These are phyloP conservation scores for Globisporangium nunn DNA, from an alignment of 352 stramenopile species.

Conservation along the genomic window DNA sequence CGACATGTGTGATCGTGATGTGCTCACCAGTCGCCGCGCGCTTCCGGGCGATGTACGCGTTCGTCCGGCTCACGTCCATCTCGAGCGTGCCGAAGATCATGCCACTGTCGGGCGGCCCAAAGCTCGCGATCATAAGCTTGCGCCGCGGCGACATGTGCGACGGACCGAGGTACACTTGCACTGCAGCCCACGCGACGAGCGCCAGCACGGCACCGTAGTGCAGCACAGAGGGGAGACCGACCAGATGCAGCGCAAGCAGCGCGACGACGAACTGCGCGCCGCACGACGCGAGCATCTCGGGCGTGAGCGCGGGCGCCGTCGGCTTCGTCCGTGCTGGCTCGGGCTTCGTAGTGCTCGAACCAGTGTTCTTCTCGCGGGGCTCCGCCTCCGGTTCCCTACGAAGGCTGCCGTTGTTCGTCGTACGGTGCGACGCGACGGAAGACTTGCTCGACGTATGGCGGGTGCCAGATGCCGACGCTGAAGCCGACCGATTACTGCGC, in stretches of 20 bases:
- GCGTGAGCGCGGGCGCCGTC: conserved; percentile 6
- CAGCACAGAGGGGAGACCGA: conserved; percentile 32
- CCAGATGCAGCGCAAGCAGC: conserved; percentile 35
- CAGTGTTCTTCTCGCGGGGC: neutral
- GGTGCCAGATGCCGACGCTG: neutral
- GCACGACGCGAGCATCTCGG: conserved; percentile 33
- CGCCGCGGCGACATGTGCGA: conserved; percentile 45
- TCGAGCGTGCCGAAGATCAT: conserved; percentile 69
- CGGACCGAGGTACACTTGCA: conserved; percentile 52
- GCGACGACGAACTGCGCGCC: conserved; percentile 45
- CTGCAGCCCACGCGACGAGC: conserved; percentile 43
- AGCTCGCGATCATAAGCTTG: conserved; percentile 70
- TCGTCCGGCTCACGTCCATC: conserved; percentile 56
- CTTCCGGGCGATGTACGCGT: conserved; percentile 52
- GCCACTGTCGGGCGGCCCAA: conserved; percentile 42
- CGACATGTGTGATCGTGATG: conserved; percentile 66
- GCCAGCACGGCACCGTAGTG: conserved; percentile 35
- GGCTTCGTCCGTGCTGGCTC: neutral
- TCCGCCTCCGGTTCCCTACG: conserved; percentile 6
- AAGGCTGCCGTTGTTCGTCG: neutral
- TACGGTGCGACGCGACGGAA: neutral
- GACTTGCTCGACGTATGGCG: conserved; percentile 3
- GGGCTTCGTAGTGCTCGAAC: neutral
- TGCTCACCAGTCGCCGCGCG: conserved; percentile 36
- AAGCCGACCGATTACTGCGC: neutral